Evolutionary conservation across 352 stramenopile species (phyloP).

Genomic region (Phytophthora quininea): DNA sequence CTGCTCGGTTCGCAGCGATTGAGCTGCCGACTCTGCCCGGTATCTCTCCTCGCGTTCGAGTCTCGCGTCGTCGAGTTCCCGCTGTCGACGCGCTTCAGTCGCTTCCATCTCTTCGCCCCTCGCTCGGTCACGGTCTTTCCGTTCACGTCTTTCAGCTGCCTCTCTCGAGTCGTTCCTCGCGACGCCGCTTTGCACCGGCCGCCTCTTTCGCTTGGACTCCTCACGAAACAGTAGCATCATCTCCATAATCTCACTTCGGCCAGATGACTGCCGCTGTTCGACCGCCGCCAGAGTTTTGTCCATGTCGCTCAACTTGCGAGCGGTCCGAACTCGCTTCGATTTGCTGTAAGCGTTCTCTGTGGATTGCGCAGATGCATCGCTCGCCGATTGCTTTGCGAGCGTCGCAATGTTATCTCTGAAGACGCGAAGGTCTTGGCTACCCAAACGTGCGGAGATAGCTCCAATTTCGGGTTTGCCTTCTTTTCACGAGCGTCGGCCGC

Average conservation of each 20-base stretch:
- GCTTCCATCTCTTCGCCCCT: neutral
- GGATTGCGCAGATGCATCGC: neutral
- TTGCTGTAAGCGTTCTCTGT: neutral
- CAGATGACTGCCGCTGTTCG: neutral
- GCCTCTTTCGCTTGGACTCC: slow-evolving; percentile 7
- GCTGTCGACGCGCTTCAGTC: neutral
- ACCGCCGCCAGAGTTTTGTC: neutral
- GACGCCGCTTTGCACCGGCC: neutral
- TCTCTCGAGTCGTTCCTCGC: neutral
- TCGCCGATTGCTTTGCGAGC: neutral
- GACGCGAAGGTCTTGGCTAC: neutral
- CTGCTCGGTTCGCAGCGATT: slow-evolving; percentile 1
- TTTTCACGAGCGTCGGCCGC: neutral
- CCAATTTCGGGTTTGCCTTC: neutral
- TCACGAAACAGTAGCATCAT: slow-evolving; percentile 8
- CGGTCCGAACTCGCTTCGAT: neutral
- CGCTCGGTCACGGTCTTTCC: neutral
- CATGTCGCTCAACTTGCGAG: neutral
- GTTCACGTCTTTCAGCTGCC: neutral
- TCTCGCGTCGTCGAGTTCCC: slow-evolving; percentile 2
- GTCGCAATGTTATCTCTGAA: neutral
- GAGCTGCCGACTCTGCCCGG: neutral
- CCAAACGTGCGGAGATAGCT: neutral
- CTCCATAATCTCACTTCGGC: neutral
- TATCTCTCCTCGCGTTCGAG: neutral